Conservation (phyloP, 192 early-diverging fungal genomes). For the Podila horticola region DNA sequence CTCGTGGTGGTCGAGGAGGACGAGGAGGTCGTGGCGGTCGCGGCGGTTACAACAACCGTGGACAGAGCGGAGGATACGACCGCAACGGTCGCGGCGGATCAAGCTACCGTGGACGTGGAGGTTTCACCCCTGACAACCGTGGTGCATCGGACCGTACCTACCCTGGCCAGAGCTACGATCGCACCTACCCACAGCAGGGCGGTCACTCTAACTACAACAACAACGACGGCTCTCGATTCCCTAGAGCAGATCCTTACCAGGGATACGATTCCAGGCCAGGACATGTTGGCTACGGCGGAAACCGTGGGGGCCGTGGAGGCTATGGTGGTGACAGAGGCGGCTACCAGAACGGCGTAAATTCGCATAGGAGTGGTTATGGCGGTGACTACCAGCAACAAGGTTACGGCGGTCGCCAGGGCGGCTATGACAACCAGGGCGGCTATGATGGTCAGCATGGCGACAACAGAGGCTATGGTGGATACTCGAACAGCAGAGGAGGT, state of each 20-base stretch:
- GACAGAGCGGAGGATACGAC: conserved; percentile 32
- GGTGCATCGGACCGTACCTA: conserved; percentile 35
- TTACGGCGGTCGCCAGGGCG: not conserved
- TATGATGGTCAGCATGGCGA: conserved; percentile 13
- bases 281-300: conserved; percentile 33
- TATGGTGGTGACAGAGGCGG: conserved; percentile 27
- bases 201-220: conserved; percentile 32
- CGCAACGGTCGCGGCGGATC: conserved; percentile 39
- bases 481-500: conserved; percentile 7
- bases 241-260: conserved; percentile 35
- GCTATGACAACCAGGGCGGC: conserved; percentile 21
- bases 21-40: conserved; percentile 42
- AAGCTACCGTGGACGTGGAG: conserved; percentile 27
- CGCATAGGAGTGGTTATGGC: conserved; percentile 34
- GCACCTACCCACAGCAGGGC: conserved; percentile 26
- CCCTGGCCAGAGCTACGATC: conserved; percentile 48
- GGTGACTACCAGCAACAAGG: conserved; percentile 15
- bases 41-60: conserved; percentile 38
- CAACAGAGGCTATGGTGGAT: conserved; percentile 3
- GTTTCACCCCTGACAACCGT: conserved; percentile 43
- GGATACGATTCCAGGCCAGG: conserved; percentile 44
- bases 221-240: conserved; percentile 44
- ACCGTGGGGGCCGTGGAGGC: conserved; percentile 41
- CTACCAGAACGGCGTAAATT: conserved; percentile 39
- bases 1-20: conserved; percentile 48